Base-by-base conservation (phyloP, 495 filamentous ascomycete species). In the Podospora australis region DNA sequence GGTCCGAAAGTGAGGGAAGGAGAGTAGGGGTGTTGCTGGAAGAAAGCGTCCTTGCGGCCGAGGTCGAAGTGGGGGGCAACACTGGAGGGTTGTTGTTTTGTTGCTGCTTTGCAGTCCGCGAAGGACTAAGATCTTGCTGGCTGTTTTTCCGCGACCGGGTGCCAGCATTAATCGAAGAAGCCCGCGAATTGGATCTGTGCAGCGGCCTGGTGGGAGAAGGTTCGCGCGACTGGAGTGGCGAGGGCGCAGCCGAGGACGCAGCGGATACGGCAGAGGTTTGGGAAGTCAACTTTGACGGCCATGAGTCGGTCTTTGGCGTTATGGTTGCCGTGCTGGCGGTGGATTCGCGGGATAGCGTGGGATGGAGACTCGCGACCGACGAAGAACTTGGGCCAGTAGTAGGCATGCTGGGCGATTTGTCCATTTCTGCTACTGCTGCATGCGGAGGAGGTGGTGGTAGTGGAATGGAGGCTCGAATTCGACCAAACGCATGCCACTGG, bases 81-180 rank as follows among this genome's bases (percentile, higher is more conserved):
- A 78, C 74, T 44, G 83, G 74, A 22, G 81, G 76, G 36, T 68
- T 66, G 58, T 64, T 65, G 36, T n/a, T n/a, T n/a, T n/a, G n/a
- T n/a, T n/a, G n/a, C n/a, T 71, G 68, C 59, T 68, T 75, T 49
- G 70, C 59, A 16, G 68, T 66, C 57, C 86, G 76, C 46, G 70
- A 71, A 1, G 87, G 87, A 54, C 82, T 89, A 29, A 73, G 67
- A 45, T 90, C 87, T 49, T 82, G 77, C 47, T 75, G 73, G 48
- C 70, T 77, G 62, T 80, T 82, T 67, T 87, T 88, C 55, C 84
- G 78, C 42, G 86, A 83, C 51, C 78, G 71, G 40, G 74, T 70
- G 10, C 69, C 59, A 13, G 63, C 44, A 14, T 43, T 59, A 16
- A 55, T 43, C 8, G 62, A 65, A 14, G 64, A 53, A n/a, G 63